phyloP scores from a whole-genome alignment of 2,329 filamentous ascomycete genomes.

The Fusarium scirpi region DNA sequence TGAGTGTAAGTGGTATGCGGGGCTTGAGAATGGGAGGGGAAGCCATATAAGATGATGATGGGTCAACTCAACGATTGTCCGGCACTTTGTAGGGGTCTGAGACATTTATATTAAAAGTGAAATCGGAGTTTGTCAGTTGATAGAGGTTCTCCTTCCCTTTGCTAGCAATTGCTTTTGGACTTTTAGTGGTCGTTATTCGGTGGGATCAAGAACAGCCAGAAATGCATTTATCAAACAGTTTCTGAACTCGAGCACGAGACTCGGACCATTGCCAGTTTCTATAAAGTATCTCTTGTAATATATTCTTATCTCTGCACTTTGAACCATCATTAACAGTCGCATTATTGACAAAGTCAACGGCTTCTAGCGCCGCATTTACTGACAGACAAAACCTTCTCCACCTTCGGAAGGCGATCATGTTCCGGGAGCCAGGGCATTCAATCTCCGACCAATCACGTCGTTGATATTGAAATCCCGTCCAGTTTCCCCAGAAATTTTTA shows the following conservation, averaged over 20 bases:
- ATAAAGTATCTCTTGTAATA: neutral
- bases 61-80: neutral
- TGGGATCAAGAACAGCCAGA: too few species aligned
- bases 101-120: neutral
- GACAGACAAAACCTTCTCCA: constrained; percentile 3
- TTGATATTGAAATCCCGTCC: constrained; percentile 19
- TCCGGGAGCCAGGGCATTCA: constrained; percentile 3
- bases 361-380: neutral
- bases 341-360: neutral
- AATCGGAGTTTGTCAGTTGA: neutral
- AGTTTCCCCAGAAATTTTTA: constrained; percentile 29
- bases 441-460: constrained; percentile 15
- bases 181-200: neutral
- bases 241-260: neutral
- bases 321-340: neutral
- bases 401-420: constrained; percentile 26
- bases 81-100: neutral
- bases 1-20: constrained; percentile 20
- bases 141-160: neutral
- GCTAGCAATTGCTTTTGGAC: neutral
- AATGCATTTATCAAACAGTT: neutral
- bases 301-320: neutral
- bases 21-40: constrained; percentile 9
- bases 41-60: neutral
- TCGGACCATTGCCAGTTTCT: neutral